Base-by-base conservation (phyloP, 495 filamentous ascomycete genomes). In the Barbatosphaeria neglecta region DNA sequence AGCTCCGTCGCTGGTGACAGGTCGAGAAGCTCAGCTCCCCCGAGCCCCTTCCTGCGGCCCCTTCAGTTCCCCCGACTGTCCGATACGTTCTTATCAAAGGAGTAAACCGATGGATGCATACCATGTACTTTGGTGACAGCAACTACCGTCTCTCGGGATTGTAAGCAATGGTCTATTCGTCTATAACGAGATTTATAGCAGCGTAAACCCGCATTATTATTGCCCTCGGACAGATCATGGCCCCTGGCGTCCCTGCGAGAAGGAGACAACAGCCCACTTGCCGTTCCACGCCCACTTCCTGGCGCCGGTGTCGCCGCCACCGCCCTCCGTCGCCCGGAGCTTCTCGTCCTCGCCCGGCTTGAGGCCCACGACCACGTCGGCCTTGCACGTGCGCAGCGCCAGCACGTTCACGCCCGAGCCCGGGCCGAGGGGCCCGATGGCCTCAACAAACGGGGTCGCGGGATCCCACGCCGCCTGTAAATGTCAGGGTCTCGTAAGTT, bases 281-380 rank as follows among this genome's bases (percentile, higher is more conserved):
- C 92, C 92, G 60, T 77, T 86, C 90, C 90, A 97, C 1, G 89
- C 92, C 92, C 92, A 98, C 62, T 90, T 90, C 49, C 92, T 76
- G 17, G 78, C 74, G 15, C 83, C 82, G 11, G 68, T 72, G 48
- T 84, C 79, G 6, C 76, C 82, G 8, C 80, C 83, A 1, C 82
- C 87, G 13, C 72, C 79, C 38, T 86, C 81, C 53, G 61, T 73
- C 5, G 70, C 67, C 50, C 75, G 78, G 39, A 98, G 65, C 60
- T 76, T 73, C 67, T 95, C 90, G 60, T 98, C 90, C 54, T 77
- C 67, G 6, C 89, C 90, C 6, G 77, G 67, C 17, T 75, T 74
- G n/a, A 96, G 71, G 0, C 87, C 90, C n/a, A 94, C 90, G 1
- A 96, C 86, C 16, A 87, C 82, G 62, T 98, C 92, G 2, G 90